Base-by-base conservation (phyloP, 768 basidiomycete species). In the Boletus pseudo-olivaceus region DNA sequence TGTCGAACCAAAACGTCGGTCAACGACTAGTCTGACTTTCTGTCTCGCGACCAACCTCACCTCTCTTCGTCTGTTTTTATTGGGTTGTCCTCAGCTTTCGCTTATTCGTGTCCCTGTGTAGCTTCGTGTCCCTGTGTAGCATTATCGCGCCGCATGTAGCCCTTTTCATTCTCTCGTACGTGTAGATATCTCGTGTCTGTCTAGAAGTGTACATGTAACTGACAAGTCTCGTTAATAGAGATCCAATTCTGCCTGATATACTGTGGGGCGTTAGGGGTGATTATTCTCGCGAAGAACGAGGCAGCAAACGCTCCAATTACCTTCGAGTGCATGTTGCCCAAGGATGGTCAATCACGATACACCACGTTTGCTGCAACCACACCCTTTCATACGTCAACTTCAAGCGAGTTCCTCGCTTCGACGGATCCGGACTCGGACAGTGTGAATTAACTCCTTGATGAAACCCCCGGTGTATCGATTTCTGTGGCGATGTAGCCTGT, bases 391-490 rank as follows among this genome's bases (percentile, higher is more conserved):
- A 45, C 49, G 4, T 44, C 44, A 27, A 39, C 34, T 44, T 26
- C 49, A 15, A 49, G 17, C 38, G 29, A 23, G 7, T 30, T 53
- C 38, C 42, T 51, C 38, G 4, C n/a, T n/a, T n/a, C n/a, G n/a
- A n/a, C n/a, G n/a, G n/a, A n/a, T n/a, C n/a, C n/a, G 29, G 64
- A 66, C 26, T 55, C 64, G 35, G 63, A 70, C 29, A 63, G 56
- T 7, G 54, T 65, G 19, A 68, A 83, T 60, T 82, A 82, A 6
- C 68, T 83, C 29, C 82, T 83, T 57, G 82, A 83, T 49, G 79
- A 77, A 51, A 64, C 68, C 17, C 52, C 57, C 27, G 47, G 53
- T 23, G 17, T 40, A 3, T 49, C 54, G 6, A 56, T 62, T 15
- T 59, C 64, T 4, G 47, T 55, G 62, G 66, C 72, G 46, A 53